Percentiles rank a stretch among this genome's conserved stretches.
Evolutionary conservation across 768 basidiomycete genomes (phyloP).

Genomic region (Pleurotus cornucopiae): DNA sequence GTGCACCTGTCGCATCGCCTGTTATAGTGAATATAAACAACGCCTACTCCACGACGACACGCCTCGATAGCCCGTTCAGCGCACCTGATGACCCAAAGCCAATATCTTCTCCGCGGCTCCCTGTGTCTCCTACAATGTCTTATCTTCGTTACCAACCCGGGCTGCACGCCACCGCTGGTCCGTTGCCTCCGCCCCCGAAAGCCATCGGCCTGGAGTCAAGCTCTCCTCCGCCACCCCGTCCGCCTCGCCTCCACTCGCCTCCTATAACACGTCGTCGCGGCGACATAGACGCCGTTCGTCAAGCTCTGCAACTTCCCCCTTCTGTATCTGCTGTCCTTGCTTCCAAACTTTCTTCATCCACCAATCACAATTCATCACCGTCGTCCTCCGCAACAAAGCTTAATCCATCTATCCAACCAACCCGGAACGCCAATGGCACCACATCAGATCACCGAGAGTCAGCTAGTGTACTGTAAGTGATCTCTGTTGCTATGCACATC

Average conservation of each 20-base stretch:
- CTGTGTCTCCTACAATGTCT: conserved; percentile 26
- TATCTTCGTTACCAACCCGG: conserved; percentile 65
- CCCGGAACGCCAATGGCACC: conserved; percentile 2
- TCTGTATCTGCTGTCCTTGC: conserved; percentile 47
- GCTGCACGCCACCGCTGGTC: conserved; percentile 68
- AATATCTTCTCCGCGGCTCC: background rate
- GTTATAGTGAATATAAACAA: conserved; percentile 45
- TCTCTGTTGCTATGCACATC: conserved; percentile 7
- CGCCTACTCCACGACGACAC: background rate
- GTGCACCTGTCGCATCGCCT: conserved; percentile 58
- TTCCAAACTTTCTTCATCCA: conserved; percentile 16
- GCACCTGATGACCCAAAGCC: background rate
- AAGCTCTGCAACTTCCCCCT: conserved; percentile 54
- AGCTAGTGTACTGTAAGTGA: conserved; percentile 3
- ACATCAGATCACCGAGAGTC: conserved; percentile 5
- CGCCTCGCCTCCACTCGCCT: conserved; percentile 60
- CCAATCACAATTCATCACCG: background rate
- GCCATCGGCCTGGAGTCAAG: conserved; percentile 44
- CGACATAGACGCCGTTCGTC: conserved; percentile 56
- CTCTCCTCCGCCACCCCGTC: conserved; percentile 52
- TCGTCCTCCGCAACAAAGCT: background rate
- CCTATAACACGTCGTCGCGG: conserved; percentile 33
- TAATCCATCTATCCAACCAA: background rate
- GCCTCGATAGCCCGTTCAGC: background rate
- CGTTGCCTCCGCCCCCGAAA: conserved; percentile 67